These are phyloP conservation scores for Heliamphora exappendiculata DNA, from an alignment of 148 eudicot genomes.

Conservation along the genomic window DNA sequence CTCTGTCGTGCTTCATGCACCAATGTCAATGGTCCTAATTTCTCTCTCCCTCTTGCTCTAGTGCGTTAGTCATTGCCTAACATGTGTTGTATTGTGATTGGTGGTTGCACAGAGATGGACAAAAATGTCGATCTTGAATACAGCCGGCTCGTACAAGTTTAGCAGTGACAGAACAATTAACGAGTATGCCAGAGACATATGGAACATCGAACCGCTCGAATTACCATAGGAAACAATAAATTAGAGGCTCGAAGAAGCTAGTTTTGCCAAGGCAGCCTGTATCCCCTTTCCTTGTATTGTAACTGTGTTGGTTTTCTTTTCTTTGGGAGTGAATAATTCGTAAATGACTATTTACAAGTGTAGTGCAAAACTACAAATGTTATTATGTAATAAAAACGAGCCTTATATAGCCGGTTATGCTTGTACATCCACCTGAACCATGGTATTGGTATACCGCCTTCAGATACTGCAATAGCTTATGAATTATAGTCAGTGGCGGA, in stretches of 20 bases:
- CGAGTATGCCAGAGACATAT: conserved; percentile 84
- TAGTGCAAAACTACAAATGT: neutral
- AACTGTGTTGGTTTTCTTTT: neutral
- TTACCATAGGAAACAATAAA: conserved; percentile 19
- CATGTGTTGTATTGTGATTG: conserved; percentile 13
- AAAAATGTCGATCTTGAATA: conserved; percentile 86
- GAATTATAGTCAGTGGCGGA: too few relatives aligned
- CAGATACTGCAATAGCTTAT: too few relatives aligned
- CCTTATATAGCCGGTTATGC: too few relatives aligned
- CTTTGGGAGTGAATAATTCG: neutral
- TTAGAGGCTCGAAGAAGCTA: conserved; percentile 5
- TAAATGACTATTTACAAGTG: neutral
- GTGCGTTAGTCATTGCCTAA: neutral
- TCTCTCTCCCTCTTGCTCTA: neutral
- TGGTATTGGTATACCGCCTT: too few relatives aligned
- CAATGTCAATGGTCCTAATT: neutral
- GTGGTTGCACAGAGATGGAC: conserved; percentile 77
- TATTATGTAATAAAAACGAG: neutral
- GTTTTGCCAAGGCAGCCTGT: neutral
- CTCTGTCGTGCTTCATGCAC: neutral
- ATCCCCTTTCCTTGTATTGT: neutral
- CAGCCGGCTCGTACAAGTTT: conserved; percentile 88
- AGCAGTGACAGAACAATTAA: conserved; percentile 95
- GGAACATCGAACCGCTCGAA: conserved; percentile 59
- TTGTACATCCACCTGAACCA: too few relatives aligned